These are phyloP conservation scores for Mycena epipterygia DNA, from an alignment of 768 basidiomycete genomes.

Conservation along the genomic window DNA sequence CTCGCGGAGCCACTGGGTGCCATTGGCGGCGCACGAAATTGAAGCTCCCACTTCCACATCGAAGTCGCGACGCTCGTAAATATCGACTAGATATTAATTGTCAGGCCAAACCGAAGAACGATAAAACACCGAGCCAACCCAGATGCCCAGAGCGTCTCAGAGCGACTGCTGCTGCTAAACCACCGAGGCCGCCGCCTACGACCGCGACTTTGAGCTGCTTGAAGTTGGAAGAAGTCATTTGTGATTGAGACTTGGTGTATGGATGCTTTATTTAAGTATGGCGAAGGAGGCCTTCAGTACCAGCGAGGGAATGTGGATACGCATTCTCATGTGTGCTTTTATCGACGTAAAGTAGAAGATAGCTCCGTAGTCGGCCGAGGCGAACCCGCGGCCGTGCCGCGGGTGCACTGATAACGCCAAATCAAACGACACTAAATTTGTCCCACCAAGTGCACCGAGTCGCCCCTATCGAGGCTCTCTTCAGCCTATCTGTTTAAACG, in stretches of 20 bases:
- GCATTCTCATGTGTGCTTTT: not conserved
- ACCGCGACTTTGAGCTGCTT: conserved; percentile 40
- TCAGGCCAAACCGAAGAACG: not conserved
- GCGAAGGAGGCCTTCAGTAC: not conserved
- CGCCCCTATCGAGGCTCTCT: too few relatives aligned
- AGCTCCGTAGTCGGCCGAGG: conserved; percentile 6
- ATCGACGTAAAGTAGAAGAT: not conserved
- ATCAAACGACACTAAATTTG: not conserved
- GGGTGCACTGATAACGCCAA: not conserved
- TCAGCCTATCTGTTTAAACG: too few relatives aligned
- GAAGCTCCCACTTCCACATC: conserved; percentile 50
- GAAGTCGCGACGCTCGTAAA: conserved; percentile 47
- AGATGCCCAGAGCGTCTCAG: conserved; percentile 49
- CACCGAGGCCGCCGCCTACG: conserved; percentile 45
- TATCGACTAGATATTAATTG: conserved; percentile 38
- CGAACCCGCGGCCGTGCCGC: conserved; percentile 19
- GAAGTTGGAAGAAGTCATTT: conserved; percentile 20
- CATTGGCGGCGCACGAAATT: conserved; percentile 51
- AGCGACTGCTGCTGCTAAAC: conserved; percentile 45
- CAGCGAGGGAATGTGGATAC: not conserved
- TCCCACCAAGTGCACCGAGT: too few relatives aligned
- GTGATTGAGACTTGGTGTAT: not conserved
- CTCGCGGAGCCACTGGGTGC: conserved; percentile 49
- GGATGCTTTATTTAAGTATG: not conserved
- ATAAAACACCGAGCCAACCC: not conserved